Percentiles rank a stretch among this genome's conserved stretches.
phyloP scores from a whole-genome alignment of 495 filamentous ascomycete species.

The Terfezia boudieri region DNA sequence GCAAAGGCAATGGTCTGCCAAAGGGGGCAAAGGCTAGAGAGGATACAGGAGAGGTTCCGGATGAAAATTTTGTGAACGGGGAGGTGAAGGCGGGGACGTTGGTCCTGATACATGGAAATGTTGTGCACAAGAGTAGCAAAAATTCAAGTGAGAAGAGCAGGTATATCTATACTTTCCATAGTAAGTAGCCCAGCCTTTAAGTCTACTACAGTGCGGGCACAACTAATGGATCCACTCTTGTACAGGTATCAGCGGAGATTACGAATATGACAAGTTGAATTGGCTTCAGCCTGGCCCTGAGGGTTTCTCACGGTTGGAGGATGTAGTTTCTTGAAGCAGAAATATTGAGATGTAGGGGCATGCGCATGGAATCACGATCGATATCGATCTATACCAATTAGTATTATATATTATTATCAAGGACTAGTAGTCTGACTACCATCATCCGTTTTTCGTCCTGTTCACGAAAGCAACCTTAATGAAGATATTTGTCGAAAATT shows the following conservation, averaged over 20 bases:
- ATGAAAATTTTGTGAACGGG: constrained; percentile 41
- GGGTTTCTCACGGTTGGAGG: constrained; percentile 50
- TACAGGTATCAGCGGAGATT: constrained; percentile 59
- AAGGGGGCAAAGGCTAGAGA: constrained; percentile 22
- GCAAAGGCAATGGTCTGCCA: constrained; percentile 14
- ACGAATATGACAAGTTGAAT: constrained; percentile 62
- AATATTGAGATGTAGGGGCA: too few relatives aligned
- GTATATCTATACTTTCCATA: constrained; percentile 94
- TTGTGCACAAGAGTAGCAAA: constrained; percentile 87
- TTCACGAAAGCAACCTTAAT: too few relatives aligned
- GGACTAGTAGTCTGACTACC: too few relatives aligned
- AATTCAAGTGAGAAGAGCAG: constrained; percentile 65
- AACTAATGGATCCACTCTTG: neutral
- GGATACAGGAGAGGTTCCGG: constrained; percentile 10
- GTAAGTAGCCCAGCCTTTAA: constrained; percentile 1
- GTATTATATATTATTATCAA: too few relatives aligned
- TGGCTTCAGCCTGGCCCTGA: constrained; percentile 70
- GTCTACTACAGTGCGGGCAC: neutral
- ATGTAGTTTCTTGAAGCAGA: constrained; percentile 1
- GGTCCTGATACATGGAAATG: constrained; percentile 88
- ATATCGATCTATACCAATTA: too few relatives aligned
- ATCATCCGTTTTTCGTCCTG: too few relatives aligned
- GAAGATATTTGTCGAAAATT: too few relatives aligned
- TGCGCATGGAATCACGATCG: too few relatives aligned
- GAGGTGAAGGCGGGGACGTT: constrained; percentile 73